A percentile compares a stretch with the other conserved stretches of the same genome.
Conservation (phyloP, 768 basidiomycete genomes). For the Dacryopinax primogenitus region DNA sequence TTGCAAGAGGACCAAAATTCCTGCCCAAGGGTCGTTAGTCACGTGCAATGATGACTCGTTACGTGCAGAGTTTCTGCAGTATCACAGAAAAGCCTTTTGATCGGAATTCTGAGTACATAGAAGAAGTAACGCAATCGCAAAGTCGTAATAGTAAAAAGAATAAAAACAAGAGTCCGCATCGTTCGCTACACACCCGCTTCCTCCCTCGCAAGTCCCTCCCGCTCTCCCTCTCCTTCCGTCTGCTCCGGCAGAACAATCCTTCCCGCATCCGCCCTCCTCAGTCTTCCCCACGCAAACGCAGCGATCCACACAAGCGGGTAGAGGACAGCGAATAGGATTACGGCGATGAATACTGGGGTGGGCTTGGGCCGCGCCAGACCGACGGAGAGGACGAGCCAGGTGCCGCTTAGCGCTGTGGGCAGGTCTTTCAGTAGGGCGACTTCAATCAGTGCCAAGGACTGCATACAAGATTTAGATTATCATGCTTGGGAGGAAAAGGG, state of each 20-base stretch:
- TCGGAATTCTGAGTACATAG: not conserved
- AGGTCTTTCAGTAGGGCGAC: conserved; percentile 48
- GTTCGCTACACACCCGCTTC: not conserved
- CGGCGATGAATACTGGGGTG: conserved; percentile 47
- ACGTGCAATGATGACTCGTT: too few species aligned
- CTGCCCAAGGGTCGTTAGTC: not conserved
- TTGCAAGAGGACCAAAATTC: not conserved
- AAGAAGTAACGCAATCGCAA: too few species aligned
- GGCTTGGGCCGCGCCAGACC: conserved; percentile 53
- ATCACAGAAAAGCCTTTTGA: too few species aligned
- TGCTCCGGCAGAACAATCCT: not conserved
- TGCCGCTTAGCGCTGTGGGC: conserved; percentile 62
- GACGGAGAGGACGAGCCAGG: conserved; percentile 58
- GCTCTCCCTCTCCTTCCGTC: not conserved
- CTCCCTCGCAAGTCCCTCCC: not conserved
- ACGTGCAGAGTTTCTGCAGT: too few species aligned
- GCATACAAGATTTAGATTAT: conserved; percentile 14
- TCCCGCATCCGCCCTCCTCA: not conserved
- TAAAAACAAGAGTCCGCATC: too few species aligned
- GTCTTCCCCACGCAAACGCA: conserved; percentile 2
- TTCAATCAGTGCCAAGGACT: conserved; percentile 37
- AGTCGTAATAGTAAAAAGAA: too few species aligned
- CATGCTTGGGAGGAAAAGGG: conserved; percentile 21
- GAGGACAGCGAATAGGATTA: conserved; percentile 37
- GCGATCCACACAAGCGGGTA: conserved; percentile 49